Evolutionary conservation across 768 basidiomycete species (phyloP).

Genomic region (Suillus paluster): DNA sequence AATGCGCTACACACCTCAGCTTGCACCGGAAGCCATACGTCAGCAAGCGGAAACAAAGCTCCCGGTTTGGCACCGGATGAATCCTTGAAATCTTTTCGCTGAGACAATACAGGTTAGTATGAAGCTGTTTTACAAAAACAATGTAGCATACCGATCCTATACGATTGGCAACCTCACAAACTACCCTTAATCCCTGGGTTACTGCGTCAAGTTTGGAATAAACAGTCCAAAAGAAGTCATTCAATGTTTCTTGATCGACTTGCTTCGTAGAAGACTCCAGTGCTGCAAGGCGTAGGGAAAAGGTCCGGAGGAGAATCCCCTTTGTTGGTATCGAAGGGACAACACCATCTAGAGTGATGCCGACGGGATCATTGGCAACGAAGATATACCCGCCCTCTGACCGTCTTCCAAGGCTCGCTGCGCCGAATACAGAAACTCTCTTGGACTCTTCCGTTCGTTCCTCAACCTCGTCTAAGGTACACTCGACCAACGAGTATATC

Average conservation of each 20-base stretch:
- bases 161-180: slow-evolving; percentile 88
- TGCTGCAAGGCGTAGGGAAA: slow-evolving; percentile 67
- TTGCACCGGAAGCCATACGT: slow-evolving; percentile 89
- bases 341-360: slow-evolving; percentile 22
- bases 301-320: slow-evolving; percentile 45
- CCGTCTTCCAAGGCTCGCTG: slow-evolving; percentile 42
- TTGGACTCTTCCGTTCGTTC: slow-evolving; percentile 86
- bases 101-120: slow-evolving; percentile 11
- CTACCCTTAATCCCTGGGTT: slow-evolving; percentile 85
- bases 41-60: slow-evolving; percentile 78
- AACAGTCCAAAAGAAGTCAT: slow-evolving; percentile 95
- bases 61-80: slow-evolving; percentile 77
- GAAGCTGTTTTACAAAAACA: not conserved
- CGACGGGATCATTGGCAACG: slow-evolving; percentile 26
- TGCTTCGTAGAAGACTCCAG: slow-evolving; percentile 75
- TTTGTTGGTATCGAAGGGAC: slow-evolving; percentile 30
- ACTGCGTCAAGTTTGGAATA: slow-evolving; percentile 97
- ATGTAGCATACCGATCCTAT: slow-evolving; percentile 80
- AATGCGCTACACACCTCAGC: slow-evolving; percentile 63
- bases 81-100: slow-evolving; percentile 94
- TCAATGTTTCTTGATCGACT: slow-evolving; percentile 82
- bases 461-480: slow-evolving; percentile 87
- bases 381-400: slow-evolving; percentile 62
- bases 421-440: slow-evolving; percentile 46
- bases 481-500: slow-evolving; percentile 83